These are phyloP conservation scores for Barbarea vulgaris DNA, from an alignment of 345 rosid genomes.

Conservation along the genomic window DNA sequence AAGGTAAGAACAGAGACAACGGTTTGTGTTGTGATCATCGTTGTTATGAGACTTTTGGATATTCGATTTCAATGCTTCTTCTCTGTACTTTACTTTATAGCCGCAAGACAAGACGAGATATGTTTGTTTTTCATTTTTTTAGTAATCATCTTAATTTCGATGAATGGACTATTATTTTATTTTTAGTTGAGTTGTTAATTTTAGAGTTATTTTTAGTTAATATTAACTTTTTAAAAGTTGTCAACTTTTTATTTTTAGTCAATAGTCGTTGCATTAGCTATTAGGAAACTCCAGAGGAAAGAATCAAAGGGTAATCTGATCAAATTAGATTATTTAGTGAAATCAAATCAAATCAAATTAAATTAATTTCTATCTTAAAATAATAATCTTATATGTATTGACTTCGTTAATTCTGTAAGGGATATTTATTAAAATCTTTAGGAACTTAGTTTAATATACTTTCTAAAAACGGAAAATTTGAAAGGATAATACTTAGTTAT, in stretches of 20 bases:
- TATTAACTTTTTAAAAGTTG: not conserved
- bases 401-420: not conserved
- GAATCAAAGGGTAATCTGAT: not conserved
- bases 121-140: not conserved
- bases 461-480: not conserved
- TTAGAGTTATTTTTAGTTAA: not conserved
- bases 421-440: not conserved
- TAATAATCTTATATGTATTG: not conserved
- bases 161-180: not conserved
- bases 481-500: conserved; percentile 1
- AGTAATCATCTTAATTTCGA: not conserved
- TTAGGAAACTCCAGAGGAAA: not conserved
- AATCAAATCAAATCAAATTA: not conserved
- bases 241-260: not conserved
- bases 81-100: conserved; percentile 20
- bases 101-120: not conserved
- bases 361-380: not conserved
- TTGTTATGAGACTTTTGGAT: not conserved
- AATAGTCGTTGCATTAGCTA: not conserved
- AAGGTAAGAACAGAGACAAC: not conserved
- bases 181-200: not conserved
- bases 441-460: not conserved
- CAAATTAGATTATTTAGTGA: not conserved
- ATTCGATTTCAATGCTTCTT: not conserved
- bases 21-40: not conserved